Base-by-base conservation (phyloP, 495 filamentous ascomycete genomes). In the Aspergillus sclerotioniger region DNA sequence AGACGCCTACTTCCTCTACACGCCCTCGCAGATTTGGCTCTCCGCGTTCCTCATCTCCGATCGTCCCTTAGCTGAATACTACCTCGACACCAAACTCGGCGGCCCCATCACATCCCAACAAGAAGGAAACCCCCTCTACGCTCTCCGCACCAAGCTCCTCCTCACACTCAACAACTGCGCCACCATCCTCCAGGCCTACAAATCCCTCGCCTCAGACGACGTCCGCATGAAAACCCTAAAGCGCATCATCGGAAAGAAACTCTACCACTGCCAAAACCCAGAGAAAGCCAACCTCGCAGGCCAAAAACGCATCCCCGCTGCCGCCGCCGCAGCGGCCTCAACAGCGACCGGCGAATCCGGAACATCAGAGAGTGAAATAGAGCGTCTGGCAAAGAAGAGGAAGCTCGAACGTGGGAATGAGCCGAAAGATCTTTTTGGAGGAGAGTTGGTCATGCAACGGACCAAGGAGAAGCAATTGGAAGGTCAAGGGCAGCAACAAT, bases 1-100 rank as follows among this genome's bases (percentile, higher is more conserved):
- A 25, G 94, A 98, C 66, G 91, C 82, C 19, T 97, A 97, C 74
- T 96, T 98, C 77, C 87, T 96, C 65, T 98, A 90, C 73, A 96
- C 95, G 3, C 95, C 94, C 0, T 87, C 89, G 13, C 94, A 98
- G 70, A 94, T 97, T 68, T 92, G 90, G 87, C 79, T 96, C 17
- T 85, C 90, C 0, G 85, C 92, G 0, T 75, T 97, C 28, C 76
- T 85, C 13, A 75, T 92, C 53, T 88, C 85, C 0, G 94, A 98
- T 66, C 75, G 78, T 37, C 86, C 84, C 6, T 75, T 97, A 13
- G 82, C 85, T 1, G 74, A 83, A 61, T 86, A 87, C 60, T 88
- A 95, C 66, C 80, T 98, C 12, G 76, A 82, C 41, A 79, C 84
- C 3, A 96, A 94, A 64, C 81, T 96, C 44, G 75, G 75, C 31